Base-by-base conservation (phyloP, 768 basidiomycete species). In the Hygrocybe coccinea region DNA sequence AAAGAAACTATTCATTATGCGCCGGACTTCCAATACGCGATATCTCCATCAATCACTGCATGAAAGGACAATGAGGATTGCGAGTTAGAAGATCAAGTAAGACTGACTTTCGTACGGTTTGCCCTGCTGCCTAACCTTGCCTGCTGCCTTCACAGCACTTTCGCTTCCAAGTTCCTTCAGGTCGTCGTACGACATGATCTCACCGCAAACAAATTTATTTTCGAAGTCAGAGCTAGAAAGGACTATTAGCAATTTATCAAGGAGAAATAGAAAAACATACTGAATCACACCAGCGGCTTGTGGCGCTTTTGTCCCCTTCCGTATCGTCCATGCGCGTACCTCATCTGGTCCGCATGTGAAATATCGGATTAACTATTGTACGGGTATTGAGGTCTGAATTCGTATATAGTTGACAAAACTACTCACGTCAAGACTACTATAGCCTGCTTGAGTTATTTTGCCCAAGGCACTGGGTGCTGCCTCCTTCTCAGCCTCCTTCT, bases 201-300 rank as follows among this genome's bases (percentile, higher is more conserved):
- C 95, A 70, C 93, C 94, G 60, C 93, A 97, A 21, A 97, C 89
- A 63, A 97, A 97, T 74, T 97, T 95, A 72, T 95, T 91, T 76
- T 97, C 93, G 67, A 98, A 97, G 73, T 97, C 95, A 50, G 91
- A 87, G 78, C 89, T 91, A 2, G 15, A 25, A 4, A 21, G 21
- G 43, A 35, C 12, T 19, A 17, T 41, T 39, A 39, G 21, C 37
- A 38, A 19, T 38, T 38, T 5, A 19, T 52, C 19, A 21, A 36
- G 9, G 14, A 22, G 48, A 11, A 29, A n/a, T 53, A 37, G 33
- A 15, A 34, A 25, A 11, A 77, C 88, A 50, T 66, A 92, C 88
- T 98, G 95, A 66, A 98, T 98, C 60, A 98, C 93, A 71, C 97
- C 97, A 37, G 97, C 97, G 7, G 97, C 97, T 68, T 93, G 89